Conservation (phyloP, 345 rosid species). For the Reutealis trisperma region DNA sequence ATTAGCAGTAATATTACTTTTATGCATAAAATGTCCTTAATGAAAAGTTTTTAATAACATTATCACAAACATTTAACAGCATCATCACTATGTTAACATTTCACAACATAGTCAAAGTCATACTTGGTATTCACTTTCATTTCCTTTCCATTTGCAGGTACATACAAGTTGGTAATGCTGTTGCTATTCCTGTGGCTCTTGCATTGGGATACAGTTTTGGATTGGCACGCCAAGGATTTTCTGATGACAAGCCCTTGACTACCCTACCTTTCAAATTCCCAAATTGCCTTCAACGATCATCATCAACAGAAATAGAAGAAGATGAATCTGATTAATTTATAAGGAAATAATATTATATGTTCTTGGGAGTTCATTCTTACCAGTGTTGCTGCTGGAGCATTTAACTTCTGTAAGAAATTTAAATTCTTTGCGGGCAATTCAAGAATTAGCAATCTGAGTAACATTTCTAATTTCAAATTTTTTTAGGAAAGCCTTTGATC, state of each 20-base stretch:
- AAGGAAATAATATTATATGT: background rate
- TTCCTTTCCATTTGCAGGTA: slow-evolving; percentile 26
- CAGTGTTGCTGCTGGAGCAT: background rate
- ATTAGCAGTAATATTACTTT: too few relatives aligned
- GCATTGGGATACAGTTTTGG: slow-evolving; percentile 41
- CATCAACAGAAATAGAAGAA: background rate
- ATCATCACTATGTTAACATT: too few relatives aligned
- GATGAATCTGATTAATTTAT: background rate
- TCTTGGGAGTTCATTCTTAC: background rate
- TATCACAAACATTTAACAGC: too few relatives aligned
- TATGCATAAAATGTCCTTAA: too few relatives aligned
- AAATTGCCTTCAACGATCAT: slow-evolving; percentile 7
- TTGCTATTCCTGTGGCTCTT: slow-evolving; percentile 41
- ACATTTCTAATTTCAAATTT: background rate
- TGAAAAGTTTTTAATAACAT: too few relatives aligned
- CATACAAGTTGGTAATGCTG: slow-evolving; percentile 46
- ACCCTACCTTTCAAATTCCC: slow-evolving; percentile 33
- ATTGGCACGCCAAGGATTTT: slow-evolving; percentile 29
- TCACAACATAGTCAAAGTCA: too few relatives aligned
- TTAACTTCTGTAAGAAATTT: background rate
- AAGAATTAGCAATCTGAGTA: background rate
- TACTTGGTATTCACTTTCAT: background rate
- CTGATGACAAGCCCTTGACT: slow-evolving; percentile 30
- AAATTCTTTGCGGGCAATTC: background rate
- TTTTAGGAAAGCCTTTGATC: background rate